phyloP scores from a whole-genome alignment of 371 early-diverging fungal species.

The Zychaea mexicana region DNA sequence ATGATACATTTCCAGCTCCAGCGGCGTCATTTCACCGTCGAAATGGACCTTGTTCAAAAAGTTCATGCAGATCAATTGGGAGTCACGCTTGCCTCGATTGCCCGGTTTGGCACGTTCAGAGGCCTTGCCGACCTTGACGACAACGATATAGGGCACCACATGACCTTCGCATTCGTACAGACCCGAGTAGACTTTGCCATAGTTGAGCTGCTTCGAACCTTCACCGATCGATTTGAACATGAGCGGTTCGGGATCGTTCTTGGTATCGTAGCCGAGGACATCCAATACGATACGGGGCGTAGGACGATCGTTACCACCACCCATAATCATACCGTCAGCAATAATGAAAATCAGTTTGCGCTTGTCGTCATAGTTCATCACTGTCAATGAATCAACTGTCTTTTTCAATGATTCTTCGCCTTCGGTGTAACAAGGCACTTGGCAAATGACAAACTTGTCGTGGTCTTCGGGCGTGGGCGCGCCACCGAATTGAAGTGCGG shows the following conservation, averaged over 20 bases:
- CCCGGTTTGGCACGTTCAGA: slow-evolving; percentile 85
- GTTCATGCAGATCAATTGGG: slow-evolving; percentile 98
- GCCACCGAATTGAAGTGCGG: slow-evolving; percentile 81
- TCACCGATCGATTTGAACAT: slow-evolving; percentile 94
- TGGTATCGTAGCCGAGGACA: slow-evolving; percentile 90
- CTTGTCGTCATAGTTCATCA: slow-evolving; percentile 92
- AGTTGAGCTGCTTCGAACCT: slow-evolving; percentile 90
- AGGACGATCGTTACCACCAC: slow-evolving; percentile 94
- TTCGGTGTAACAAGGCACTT: slow-evolving; percentile 87
- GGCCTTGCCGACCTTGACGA: slow-evolving; percentile 92
- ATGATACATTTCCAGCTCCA: slow-evolving; percentile 92
- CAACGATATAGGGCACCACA: slow-evolving; percentile 91
- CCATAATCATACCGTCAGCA: slow-evolving; percentile 94
- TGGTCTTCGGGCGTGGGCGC: slow-evolving; percentile 79
- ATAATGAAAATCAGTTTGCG: slow-evolving; percentile 94
- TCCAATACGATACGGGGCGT: slow-evolving; percentile 98
- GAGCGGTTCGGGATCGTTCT: slow-evolving; percentile 87
- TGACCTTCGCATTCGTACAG: slow-evolving; percentile 91
- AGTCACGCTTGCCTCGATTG: slow-evolving; percentile 99
- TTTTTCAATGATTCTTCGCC: slow-evolving; percentile 74
- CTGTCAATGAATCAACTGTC: slow-evolving; percentile 96
- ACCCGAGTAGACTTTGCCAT: slow-evolving; percentile 98
- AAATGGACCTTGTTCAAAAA: slow-evolving; percentile 98
- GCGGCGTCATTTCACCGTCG: slow-evolving; percentile 87
- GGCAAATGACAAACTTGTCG: slow-evolving; percentile 91